phyloP scores from a whole-genome alignment of 2,329 filamentous ascomycete species.

The Bipolaris zeicola region DNA sequence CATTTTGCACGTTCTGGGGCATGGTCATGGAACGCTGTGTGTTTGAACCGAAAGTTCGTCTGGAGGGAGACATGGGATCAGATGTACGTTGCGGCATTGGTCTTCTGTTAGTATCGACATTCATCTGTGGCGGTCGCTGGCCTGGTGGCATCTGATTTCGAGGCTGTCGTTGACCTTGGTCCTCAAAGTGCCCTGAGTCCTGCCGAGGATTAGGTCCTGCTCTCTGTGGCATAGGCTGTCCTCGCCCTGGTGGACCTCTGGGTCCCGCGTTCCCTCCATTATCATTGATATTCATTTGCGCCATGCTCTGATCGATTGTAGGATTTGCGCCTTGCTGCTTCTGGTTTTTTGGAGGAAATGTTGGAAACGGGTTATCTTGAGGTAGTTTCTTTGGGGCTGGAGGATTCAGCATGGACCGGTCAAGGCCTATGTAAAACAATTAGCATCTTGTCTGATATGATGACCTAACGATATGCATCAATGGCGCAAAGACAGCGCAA shows the following conservation, averaged over 20 bases:
- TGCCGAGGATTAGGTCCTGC: constrained; percentile 33
- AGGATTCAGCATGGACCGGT: constrained; percentile 40
- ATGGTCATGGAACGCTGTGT: constrained; percentile 47
- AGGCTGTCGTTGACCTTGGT: constrained; percentile 32
- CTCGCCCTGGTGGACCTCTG: constrained; percentile 29
- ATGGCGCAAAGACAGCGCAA: not conserved
- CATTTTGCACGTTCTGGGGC: constrained; percentile 39
- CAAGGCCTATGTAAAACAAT: constrained; percentile 30
- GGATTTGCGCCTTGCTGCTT: constrained; percentile 20
- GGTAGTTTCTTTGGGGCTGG: constrained; percentile 32
- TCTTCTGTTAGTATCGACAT: constrained; percentile 20
- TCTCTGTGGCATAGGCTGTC: constrained; percentile 28
- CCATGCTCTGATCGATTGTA: constrained; percentile 43
- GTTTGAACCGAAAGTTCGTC: constrained; percentile 36
- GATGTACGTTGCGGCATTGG: constrained; percentile 23
- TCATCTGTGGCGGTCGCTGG: constrained; percentile 35
- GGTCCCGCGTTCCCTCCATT: constrained; percentile 21
- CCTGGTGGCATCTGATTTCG: constrained; percentile 32
- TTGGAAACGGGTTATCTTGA: constrained; percentile 57
- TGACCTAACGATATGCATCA: not conserved
- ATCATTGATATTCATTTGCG: constrained; percentile 42
- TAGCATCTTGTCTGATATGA: constrained; percentile 5
- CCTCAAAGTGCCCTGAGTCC: constrained; percentile 45
- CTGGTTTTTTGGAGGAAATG: constrained; percentile 48
- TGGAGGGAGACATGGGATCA: constrained; percentile 35